phyloP scores from a whole-genome alignment of 495 filamentous ascomycete species.

The Penicillium cataractarum region DNA sequence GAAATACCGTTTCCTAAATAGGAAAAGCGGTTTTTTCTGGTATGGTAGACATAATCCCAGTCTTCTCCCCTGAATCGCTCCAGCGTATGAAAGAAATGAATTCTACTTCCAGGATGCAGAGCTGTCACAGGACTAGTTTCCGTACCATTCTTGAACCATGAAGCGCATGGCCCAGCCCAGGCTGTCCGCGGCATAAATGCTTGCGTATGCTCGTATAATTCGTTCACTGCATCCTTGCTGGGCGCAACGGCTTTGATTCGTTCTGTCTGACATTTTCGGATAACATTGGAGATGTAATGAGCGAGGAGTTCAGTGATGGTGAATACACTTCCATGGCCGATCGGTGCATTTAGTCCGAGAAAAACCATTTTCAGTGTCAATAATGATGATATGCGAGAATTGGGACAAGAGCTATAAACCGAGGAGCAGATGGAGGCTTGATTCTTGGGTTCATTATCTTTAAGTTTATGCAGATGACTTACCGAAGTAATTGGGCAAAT shows the following conservation, averaged over 20 bases:
- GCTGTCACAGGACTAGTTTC: not conserved
- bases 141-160: not conserved
- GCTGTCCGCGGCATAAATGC: not conserved
- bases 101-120: not conserved
- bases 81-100: not conserved
- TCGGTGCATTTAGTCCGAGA: not conserved
- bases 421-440: too few relatives aligned
- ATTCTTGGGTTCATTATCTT: too few relatives aligned
- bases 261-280: not conserved
- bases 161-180: not conserved
- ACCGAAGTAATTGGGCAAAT: too few relatives aligned
- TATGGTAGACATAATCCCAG: not conserved
- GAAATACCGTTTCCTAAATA: not conserved
- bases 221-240: not conserved
- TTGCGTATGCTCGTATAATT: not conserved
- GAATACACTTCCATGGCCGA: not conserved
- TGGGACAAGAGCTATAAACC: too few relatives aligned
- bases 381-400: not conserved
- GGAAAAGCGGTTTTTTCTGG: not conserved
- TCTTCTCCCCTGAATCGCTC: not conserved
- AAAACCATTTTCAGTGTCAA: not conserved
- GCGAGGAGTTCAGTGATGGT: not conserved
- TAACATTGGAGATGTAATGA: not conserved
- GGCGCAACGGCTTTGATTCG: not conserved
- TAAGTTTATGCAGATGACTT: too few relatives aligned